Evolutionary conservation across 768 basidiomycete species (phyloP).

Genomic region (Boletellus sp.): DNA sequence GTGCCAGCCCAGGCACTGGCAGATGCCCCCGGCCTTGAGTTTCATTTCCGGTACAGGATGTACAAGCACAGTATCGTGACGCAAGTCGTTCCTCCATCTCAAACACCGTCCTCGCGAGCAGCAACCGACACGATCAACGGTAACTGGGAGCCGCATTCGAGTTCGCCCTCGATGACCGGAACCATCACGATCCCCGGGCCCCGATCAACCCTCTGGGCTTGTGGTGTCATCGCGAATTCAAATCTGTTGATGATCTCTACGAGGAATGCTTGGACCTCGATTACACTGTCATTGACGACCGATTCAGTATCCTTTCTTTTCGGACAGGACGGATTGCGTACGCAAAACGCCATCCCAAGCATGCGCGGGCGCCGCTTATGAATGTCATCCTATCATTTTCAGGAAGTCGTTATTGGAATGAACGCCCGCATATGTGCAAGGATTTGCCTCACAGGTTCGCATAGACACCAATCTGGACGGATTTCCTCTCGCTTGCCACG

Average conservation of each 20-base stretch:
- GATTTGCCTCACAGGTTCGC: slow-evolving; percentile 24
- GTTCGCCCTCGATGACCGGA: slow-evolving; percentile 34
- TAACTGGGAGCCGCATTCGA: slow-evolving; percentile 29
- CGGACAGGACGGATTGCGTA: slow-evolving; percentile 5
- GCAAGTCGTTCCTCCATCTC: no score
- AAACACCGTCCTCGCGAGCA: background rate
- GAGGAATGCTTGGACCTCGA: slow-evolving; percentile 59
- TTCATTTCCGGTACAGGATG: no score
- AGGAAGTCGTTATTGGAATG: background rate
- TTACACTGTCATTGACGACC: slow-evolving; percentile 27
- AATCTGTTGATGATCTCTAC: slow-evolving; percentile 52
- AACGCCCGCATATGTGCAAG: background rate
- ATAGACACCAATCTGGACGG: slow-evolving; percentile 26
- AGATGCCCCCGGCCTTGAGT: no score
- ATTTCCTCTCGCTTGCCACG: slow-evolving; percentile 14
- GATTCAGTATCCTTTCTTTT: background rate
- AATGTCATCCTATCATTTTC: slow-evolving; percentile 31
- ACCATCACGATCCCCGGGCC: slow-evolving; percentile 31
- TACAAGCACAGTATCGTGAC: no score
- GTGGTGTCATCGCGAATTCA: slow-evolving; percentile 41
- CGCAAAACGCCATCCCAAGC: slow-evolving; percentile 34
- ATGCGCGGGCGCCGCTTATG: slow-evolving; percentile 19
- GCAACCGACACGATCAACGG: slow-evolving; percentile 29
- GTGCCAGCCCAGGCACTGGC: no score
- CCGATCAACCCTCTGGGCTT: slow-evolving; percentile 26